Base-by-base conservation (phyloP, 108 stramenopile genomes). In the Discostella pseudostelligera region DNA sequence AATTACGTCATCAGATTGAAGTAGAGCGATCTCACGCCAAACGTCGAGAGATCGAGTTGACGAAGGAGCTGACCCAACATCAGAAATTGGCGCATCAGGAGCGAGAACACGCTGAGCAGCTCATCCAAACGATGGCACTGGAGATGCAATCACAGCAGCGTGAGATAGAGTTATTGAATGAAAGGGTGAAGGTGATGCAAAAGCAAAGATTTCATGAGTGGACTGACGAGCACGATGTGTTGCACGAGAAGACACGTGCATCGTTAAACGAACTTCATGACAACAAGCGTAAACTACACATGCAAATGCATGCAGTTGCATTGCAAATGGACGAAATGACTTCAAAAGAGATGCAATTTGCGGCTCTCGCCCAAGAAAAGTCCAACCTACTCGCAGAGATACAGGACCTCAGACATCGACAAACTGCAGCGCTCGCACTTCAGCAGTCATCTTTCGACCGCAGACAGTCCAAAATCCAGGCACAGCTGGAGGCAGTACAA, bases 81-180 rank as follows among this genome's bases (percentile, higher is more conserved):
- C 24, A 70, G 17, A 13, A 44, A 0, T 32, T 48, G 13, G 28
- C 56, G 20, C 59, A 76, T 21, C 56, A 58, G 21, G 67, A 69
- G 29, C 46, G 39, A 17, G 39, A 29, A 3, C 45, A 60, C 6
- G 37, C 36, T n/a, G 57, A 20, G 20, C 62, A 50, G 1, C 39
- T 37, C 14, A 14, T 59, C 11, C 40, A 76, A 20, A 36, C 20
- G n/a, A 12, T 51, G 0, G 0, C 24, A 11, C 37, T 66, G 0
- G 77, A 70, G 39, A 70, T 66, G 39, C 37, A 60, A 20, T 66
- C 60, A 4, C 60, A 66, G 8, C 60, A 71, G 43, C 60, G 65
- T 14, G 70, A 78, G 13, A 39, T 71, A 4, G 46, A 37, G 21
- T 17, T 67, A 22, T 3, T 65, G 20, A 40, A 62, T 39, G 61